Base-by-base conservation (phyloP, 2,329 filamentous ascomycete genomes). In the Pseudogymnoascus sp. region DNA sequence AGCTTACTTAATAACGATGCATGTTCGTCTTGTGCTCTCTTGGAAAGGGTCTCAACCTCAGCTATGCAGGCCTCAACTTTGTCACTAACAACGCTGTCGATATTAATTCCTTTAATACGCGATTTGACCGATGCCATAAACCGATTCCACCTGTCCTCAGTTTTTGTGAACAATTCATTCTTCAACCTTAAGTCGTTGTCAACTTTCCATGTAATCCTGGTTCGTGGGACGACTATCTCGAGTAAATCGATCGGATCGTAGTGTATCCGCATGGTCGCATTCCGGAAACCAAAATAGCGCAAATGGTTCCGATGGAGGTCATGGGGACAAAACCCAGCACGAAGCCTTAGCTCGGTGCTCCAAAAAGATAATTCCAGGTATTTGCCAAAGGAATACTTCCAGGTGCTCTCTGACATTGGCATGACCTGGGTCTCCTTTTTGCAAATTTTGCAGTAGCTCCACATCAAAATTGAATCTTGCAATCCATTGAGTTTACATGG, bases 311-410 rank as follows among this genome's bases (percentile, higher is more conserved):
- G 87, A 74, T 96, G 92, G 64, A 97, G 87, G 72, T 99, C 93
- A 72, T 99, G 95, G 14, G 90, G 85, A 72, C 96, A 99, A 61
- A 90, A 80, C 29, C 86, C 85, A 53, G 88, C 86, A 67, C 84
- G 86, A 69, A 87, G 86, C 72, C 87, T 89, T 59, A 97, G 78
- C 38, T 91, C 89, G 44, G 86, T 89, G 71, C 93, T 93, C 93
- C 93, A 99, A 74, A 97, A 97, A 2, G 93, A 92, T 16, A 99
- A 80, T 75, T 99, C 95, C n/a, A 99, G 81, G 71, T 97, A 99
- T 75, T 99, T 99, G 10, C 91, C 95, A 71, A 99, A 96, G 0
- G 95, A 99, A 74, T 99, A 99, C 74, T 96, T 97, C 90, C 92
- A 99, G 0, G 93, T 96, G 70, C 86, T 92, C 63, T 92, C 87